A percentile compares a stretch with the other conserved stretches of the same genome.
Conservation (phyloP, 2,329 filamentous ascomycete genomes). For the Pseudogymnoascus sp. region DNA sequence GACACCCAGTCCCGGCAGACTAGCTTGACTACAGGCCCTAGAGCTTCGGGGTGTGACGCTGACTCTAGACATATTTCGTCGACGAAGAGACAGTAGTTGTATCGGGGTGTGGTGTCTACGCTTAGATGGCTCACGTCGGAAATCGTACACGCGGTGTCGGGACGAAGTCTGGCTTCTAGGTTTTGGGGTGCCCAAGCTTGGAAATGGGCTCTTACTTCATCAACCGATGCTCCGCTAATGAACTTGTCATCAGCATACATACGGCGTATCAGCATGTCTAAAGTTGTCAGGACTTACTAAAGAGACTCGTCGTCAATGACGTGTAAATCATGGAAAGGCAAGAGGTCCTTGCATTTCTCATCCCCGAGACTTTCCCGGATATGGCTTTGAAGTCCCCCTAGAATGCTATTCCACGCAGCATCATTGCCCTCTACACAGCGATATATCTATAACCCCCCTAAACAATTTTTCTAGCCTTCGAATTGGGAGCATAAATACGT, state of each 20-base stretch:
- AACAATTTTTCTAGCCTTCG: neutral
- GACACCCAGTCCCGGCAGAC: neutral
- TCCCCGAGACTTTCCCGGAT: neutral
- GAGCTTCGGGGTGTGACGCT: neutral
- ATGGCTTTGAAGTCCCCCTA: neutral
- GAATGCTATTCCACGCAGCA: neutral
- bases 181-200: neutral
- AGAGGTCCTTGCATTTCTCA: neutral
- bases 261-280: neutral
- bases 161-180: neutral
- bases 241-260: neutral
- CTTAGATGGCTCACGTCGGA: neutral
- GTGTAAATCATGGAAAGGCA: neutral
- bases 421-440: neutral
- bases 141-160: neutral
- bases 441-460: neutral
- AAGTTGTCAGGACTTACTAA: neutral
- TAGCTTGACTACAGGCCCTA: neutral
- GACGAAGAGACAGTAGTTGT: neutral
- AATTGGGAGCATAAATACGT: neutral
- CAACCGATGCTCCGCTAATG: neutral
- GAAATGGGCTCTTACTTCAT: slow-evolving; percentile 1
- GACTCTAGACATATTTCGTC: neutral
- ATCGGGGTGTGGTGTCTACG: neutral
- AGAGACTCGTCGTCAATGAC: neutral